These are phyloP conservation scores for Pleurotus giganteus DNA, from an alignment of 768 basidiomycete genomes.

Conservation along the genomic window DNA sequence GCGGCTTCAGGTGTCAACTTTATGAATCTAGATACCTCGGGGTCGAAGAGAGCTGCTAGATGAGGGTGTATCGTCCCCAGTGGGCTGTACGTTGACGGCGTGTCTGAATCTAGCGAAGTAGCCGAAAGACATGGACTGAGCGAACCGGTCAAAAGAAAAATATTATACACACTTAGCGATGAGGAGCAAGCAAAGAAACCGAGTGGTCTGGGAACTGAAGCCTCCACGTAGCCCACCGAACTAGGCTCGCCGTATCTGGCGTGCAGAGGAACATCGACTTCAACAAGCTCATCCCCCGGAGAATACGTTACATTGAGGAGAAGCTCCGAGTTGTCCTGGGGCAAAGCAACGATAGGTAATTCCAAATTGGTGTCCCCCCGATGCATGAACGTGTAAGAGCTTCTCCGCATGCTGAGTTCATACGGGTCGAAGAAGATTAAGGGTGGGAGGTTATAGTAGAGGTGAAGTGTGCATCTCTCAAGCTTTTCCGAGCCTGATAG, in stretches of 20 bases:
- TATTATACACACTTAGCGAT: conserved; percentile 18
- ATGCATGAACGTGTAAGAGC: conserved; percentile 37
- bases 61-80: conserved; percentile 10
- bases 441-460: conserved; percentile 39
- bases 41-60: conserved; percentile 17
- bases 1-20: conserved; percentile 16
- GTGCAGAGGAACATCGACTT: conserved; percentile 44
- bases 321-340: conserved; percentile 19
- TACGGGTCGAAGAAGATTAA: conserved; percentile 47
- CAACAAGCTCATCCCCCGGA: conserved; percentile 14
- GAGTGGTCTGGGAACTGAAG: conserved; percentile 33
- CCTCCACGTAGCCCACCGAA: conserved; percentile 20
- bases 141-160: not conserved
- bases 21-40: conserved; percentile 16
- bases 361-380: conserved; percentile 45
- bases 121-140: not conserved
- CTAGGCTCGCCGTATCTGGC: conserved; percentile 39
- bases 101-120: not conserved
- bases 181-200: conserved; percentile 37
- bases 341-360: conserved; percentile 39
- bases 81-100: conserved; percentile 7
- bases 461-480: conserved; percentile 33
- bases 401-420: conserved; percentile 38
- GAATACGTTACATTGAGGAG: conserved; percentile 22
- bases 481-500: not conserved